Evolutionary conservation across 2,329 filamentous ascomycete species (phyloP).

Genomic region (Curvularia sp.): DNA sequence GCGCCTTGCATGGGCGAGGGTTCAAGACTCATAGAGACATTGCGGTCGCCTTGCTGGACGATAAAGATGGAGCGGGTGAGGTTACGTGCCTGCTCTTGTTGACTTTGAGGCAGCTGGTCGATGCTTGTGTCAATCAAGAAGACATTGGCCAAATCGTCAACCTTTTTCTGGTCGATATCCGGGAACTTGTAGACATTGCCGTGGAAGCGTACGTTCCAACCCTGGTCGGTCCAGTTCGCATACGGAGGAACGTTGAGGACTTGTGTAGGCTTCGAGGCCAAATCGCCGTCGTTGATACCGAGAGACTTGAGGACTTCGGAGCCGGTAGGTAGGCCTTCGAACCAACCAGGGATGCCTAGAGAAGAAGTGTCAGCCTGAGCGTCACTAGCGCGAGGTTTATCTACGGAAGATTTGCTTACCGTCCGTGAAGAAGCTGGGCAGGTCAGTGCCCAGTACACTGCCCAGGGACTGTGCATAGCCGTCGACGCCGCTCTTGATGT

Average conservation of each 20-base stretch:
- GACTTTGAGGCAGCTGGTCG: constrained; percentile 62
- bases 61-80: constrained; percentile 76
- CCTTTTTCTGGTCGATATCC: constrained; percentile 67
- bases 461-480: constrained; percentile 42
- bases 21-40: constrained; percentile 69
- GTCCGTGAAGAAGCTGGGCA: constrained; percentile 49
- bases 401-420: constrained; percentile 30
- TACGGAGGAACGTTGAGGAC: constrained; percentile 72
- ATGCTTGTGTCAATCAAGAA: constrained; percentile 73
- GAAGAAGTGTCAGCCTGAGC: constrained; percentile 28
- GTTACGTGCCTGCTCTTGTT: constrained; percentile 75
- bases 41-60: constrained; percentile 72
- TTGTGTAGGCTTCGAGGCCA: constrained; percentile 70
- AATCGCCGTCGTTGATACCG: constrained; percentile 64
- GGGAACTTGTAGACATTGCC: constrained; percentile 85
- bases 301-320: constrained; percentile 68
- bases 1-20: constrained; percentile 65
- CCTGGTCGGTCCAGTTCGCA: constrained; percentile 79
- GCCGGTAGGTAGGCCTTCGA: constrained; percentile 68
- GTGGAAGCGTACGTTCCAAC: constrained; percentile 78
- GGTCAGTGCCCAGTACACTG: constrained; percentile 44
- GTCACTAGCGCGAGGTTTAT: constrained; percentile 21
- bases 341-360: constrained; percentile 68
- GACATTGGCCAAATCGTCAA: constrained; percentile 72
- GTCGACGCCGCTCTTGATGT: constrained; percentile 44